Evolutionary conservation across 108 stramenopile genomes (phyloP).

Genomic region (Fragilaria crotonensis): DNA sequence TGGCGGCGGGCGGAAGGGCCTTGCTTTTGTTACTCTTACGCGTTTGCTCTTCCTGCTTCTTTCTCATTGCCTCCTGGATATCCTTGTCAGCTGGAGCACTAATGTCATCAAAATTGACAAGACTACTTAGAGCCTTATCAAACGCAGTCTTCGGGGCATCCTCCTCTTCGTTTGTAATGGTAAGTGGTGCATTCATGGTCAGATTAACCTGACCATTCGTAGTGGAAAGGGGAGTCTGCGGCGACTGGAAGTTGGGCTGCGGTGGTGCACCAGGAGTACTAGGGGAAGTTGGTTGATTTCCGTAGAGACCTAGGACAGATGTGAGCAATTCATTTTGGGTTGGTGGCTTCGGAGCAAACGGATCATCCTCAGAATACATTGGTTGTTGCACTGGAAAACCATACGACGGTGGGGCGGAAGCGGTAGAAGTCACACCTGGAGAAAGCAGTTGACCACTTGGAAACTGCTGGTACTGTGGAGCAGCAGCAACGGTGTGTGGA

Average conservation of each 20-base stretch:
- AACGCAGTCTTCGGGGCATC: conserved; percentile 26
- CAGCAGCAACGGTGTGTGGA: not conserved
- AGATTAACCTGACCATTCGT: not conserved
- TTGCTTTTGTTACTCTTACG: conserved; percentile 35
- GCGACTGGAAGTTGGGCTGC: conserved; percentile 9
- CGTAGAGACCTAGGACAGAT: conserved; percentile 19
- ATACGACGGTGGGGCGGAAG: not conserved
- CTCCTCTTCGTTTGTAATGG: conserved; percentile 24
- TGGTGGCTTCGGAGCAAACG: conserved; percentile 56
- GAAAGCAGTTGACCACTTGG: conserved; percentile 7
- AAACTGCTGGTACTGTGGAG: not conserved
- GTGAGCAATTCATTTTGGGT: conserved; percentile 26
- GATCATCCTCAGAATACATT: conserved; percentile 24
- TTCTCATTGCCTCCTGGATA: conserved; percentile 39
- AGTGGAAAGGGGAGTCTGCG: not conserved
- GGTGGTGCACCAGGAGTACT: conserved; percentile 2
- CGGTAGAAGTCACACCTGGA: not conserved
- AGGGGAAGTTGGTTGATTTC: conserved; percentile 17
- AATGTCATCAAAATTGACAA: conserved; percentile 58
- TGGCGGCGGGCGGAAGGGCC: conserved; percentile 30
- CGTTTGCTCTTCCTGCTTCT: conserved; percentile 33
- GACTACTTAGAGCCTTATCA: conserved; percentile 36
- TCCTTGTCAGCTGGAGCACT: conserved; percentile 43
- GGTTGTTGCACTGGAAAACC: conserved; percentile 1
- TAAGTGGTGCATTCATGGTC: conserved; percentile 31